Percentiles rank a stretch among this genome's conserved stretches.
These are phyloP conservation scores for Luffa aegyptiaca DNA, from an alignment of 306 rosid genomes.

Conservation along the genomic window DNA sequence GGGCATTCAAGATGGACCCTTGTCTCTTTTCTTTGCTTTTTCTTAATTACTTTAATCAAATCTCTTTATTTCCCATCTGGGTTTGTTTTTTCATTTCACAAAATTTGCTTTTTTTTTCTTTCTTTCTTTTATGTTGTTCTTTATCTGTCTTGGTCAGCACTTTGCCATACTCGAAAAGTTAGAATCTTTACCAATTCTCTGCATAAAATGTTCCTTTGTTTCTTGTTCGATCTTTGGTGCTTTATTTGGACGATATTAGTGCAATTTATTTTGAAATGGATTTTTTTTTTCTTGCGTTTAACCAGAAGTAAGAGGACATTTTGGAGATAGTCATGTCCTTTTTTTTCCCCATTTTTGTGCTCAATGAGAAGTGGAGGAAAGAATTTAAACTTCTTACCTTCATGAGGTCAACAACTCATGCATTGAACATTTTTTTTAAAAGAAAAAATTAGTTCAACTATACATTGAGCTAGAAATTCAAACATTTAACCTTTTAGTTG, in stretches of 20 bases:
- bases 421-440: too few relatives aligned
- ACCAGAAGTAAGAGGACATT: too few relatives aligned
- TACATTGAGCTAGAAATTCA: too few relatives aligned
- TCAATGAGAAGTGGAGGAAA: too few relatives aligned
- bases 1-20: conserved; percentile 1
- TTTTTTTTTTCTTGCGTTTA: neutral
- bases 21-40: neutral
- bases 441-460: too few relatives aligned
- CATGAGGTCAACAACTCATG: too few relatives aligned
- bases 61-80: neutral
- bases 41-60: neutral
- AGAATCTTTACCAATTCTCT: neutral
- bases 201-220: neutral
- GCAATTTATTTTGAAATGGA: neutral
- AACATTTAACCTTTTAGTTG: too few relatives aligned
- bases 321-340: too few relatives aligned
- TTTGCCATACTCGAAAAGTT: neutral
- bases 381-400: too few relatives aligned
- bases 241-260: neutral
- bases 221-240: neutral
- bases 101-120: neutral
- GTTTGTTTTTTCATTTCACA: neutral
- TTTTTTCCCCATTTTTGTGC: too few relatives aligned
- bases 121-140: neutral
- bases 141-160: neutral